phyloP scores from a whole-genome alignment of 2,329 filamentous ascomycete species.

The Alternaria rosae region DNA sequence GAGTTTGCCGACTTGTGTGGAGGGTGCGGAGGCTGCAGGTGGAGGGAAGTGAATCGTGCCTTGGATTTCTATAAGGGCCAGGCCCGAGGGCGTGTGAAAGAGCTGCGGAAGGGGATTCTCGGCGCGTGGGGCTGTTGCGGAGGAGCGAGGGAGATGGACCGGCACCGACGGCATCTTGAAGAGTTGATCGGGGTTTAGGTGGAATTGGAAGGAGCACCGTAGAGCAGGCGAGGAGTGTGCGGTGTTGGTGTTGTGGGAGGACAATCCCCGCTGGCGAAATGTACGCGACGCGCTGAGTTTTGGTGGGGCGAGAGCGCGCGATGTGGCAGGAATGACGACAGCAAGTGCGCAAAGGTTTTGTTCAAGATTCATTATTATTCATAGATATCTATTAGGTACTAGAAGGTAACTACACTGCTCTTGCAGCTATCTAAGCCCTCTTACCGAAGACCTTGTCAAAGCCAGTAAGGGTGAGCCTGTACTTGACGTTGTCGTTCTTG shows the following conservation, averaged over 20 bases:
- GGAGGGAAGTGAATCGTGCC: conserved; percentile 81
- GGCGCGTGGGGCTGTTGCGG: conserved; percentile 3
- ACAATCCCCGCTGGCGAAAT: neutral
- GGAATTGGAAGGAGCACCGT: neutral
- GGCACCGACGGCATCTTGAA: conserved; percentile 42
- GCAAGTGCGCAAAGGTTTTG: neutral
- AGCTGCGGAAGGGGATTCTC: conserved; percentile 76
- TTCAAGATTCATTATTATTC: neutral
- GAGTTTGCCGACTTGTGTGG: conserved; percentile 72
- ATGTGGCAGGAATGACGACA: neutral
- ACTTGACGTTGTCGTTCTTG: conserved; percentile 74
- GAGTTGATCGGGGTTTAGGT: neutral
- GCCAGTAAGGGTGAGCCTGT: conserved; percentile 73
- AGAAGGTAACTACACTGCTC: neutral
- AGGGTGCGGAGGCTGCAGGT: conserved; percentile 54
- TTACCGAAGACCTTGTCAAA: conserved; percentile 73
- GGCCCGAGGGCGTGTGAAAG: conserved; percentile 85
- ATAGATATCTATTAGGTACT: neutral
- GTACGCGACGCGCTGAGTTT: conserved; percentile 18
- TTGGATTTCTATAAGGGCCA: conserved; percentile 91
- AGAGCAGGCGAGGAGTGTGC: neutral
- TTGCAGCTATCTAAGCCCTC: conserved; percentile 35
- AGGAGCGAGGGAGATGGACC: conserved; percentile 24
- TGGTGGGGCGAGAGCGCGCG: conserved; percentile 17
- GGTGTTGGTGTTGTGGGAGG: neutral